Evolutionary conservation across 306 rosid species (phyloP).

Genomic region (Acacia confusa): DNA sequence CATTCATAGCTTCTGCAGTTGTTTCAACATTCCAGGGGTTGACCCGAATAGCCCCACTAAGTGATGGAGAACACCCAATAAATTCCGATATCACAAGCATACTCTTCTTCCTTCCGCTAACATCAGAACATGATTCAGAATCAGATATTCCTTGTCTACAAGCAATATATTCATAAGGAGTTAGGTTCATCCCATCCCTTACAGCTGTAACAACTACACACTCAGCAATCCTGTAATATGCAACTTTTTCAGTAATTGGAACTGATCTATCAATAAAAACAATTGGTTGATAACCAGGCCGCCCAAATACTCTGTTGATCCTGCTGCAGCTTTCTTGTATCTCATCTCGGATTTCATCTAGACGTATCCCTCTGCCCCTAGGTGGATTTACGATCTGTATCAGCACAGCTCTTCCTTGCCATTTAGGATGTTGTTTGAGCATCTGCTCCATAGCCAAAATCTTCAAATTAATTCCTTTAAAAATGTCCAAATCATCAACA

Average conservation of each 20-base stretch:
- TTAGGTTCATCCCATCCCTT: conserved; percentile 87
- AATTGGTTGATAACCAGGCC: conserved; percentile 68
- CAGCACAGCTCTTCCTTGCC: conserved; percentile 77
- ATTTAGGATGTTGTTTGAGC: conserved; percentile 67
- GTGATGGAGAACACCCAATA: conserved; percentile 87
- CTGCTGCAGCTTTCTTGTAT: conserved; percentile 59
- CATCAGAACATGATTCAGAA: conserved; percentile 49
- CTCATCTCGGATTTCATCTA: conserved; percentile 56
- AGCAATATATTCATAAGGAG: conserved; percentile 78
- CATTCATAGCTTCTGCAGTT: conserved; percentile 77
- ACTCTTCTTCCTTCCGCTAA: conserved; percentile 59
- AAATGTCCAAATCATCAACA: conserved; percentile 75
- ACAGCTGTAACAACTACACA: conserved; percentile 84
- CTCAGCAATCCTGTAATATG: conserved; percentile 77
- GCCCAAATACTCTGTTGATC: conserved; percentile 62
- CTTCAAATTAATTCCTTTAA: conserved; percentile 79
- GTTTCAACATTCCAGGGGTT: conserved; percentile 82
- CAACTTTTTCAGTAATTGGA: conserved; percentile 61
- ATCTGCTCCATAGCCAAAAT: conserved; percentile 82
- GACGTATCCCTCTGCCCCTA: conserved; percentile 69
- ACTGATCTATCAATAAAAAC: conserved; percentile 57
- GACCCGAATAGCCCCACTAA: conserved; percentile 78
- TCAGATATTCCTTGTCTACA: conserved; percentile 70
- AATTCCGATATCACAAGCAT: conserved; percentile 84
- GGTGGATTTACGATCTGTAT: conserved; percentile 80